A percentile compares a stretch with the other conserved stretches of the same genome.
phyloP scores from a whole-genome alignment of 257 asterid species.

The Jacaranda copaia region DNA sequence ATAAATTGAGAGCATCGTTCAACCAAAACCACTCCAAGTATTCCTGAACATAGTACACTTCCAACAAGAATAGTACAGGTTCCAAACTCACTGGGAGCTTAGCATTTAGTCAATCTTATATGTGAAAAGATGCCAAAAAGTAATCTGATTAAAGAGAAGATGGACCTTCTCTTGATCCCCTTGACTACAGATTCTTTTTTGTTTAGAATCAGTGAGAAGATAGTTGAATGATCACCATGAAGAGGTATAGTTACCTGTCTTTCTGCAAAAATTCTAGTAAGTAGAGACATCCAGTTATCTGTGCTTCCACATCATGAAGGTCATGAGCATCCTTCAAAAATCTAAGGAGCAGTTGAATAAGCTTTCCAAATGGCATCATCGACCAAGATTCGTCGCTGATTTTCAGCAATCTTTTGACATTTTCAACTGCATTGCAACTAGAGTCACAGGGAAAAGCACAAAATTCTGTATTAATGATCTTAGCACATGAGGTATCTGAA shows the following conservation, averaged over 20 bases:
- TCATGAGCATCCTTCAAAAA: constrained; percentile 7
- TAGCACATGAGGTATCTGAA: too few relatives aligned
- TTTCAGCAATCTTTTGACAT: background rate
- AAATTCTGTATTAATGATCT: background rate
- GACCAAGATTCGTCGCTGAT: background rate
- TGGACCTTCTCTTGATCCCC: background rate
- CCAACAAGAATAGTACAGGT: too few relatives aligned
- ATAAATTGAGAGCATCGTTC: too few relatives aligned
- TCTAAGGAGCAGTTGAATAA: background rate
- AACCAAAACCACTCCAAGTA: too few relatives aligned
- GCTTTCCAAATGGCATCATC: background rate
- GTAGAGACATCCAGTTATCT: background rate
- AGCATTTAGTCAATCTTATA: too few relatives aligned
- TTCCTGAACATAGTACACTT: too few relatives aligned
- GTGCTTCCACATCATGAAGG: background rate
- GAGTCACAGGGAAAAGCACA: background rate
- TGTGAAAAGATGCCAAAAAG: too few relatives aligned
- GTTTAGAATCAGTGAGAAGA: background rate
- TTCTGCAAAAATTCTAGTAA: background rate
- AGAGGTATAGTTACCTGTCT: background rate
- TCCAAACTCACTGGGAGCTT: too few relatives aligned
- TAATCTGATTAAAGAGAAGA: too few relatives aligned
- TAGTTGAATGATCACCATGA: background rate
- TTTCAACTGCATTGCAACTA: background rate
- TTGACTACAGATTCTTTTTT: too few relatives aligned